Percentiles rank a stretch among this genome's conserved stretches.
These are phyloP conservation scores for Colletotrichum sp. DNA, from an alignment of 2,329 filamentous ascomycete species.

Conservation along the genomic window DNA sequence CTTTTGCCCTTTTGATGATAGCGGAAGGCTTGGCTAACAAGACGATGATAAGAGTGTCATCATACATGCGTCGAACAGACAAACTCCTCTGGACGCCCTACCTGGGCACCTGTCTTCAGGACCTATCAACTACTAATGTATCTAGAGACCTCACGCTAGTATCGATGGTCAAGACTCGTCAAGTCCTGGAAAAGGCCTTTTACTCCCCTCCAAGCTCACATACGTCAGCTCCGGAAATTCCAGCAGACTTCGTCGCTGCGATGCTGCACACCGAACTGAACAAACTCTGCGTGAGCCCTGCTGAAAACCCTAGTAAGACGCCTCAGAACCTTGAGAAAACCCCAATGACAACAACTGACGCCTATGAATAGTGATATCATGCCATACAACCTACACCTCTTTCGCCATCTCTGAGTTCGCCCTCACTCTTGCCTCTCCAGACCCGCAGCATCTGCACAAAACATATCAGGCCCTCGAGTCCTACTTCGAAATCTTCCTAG, in stretches of 20 bases:
- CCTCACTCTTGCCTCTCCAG: background rate
- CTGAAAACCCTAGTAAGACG: too few relatives aligned
- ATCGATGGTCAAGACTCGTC: background rate
- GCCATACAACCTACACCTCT: background rate
- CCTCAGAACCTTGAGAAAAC: too few relatives aligned
- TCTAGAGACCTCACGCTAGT: background rate
- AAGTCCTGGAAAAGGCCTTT: background rate
- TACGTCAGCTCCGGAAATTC: accelerated
- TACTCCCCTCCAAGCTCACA: background rate
- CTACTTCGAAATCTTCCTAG: accelerated
- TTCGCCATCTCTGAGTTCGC: background rate
- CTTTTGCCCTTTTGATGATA: too few relatives aligned
- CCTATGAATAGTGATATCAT: background rate
- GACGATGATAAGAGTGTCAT: background rate
- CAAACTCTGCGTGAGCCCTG: too few relatives aligned
- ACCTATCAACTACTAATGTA: background rate
- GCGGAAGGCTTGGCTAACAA: too few relatives aligned
- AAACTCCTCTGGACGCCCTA: background rate
- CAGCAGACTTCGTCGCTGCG: background rate
- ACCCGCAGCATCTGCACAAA: background rate
- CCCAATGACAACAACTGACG: background rate
- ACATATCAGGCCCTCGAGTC: background rate
- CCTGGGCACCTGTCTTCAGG: background rate
- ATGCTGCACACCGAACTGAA: too few relatives aligned
- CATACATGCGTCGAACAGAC: background rate